Conservation (phyloP, 305 asterid species). For the Ruellia speciosa region DNA sequence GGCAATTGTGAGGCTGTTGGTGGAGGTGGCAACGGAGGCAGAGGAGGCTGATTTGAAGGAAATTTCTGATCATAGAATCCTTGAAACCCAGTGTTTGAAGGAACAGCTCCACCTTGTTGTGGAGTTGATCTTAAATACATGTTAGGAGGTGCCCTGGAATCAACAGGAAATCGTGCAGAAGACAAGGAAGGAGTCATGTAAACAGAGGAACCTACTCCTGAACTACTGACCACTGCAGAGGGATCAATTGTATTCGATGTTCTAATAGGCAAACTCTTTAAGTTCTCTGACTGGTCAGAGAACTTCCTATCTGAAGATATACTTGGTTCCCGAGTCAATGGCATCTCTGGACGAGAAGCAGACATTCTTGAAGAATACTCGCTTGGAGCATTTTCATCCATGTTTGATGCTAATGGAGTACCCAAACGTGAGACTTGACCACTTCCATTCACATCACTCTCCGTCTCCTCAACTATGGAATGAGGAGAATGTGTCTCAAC, state of each 20-base stretch:
- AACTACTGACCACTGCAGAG: constrained; percentile 32
- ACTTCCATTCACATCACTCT: constrained; percentile 39
- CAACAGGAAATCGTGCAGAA: constrained; percentile 36
- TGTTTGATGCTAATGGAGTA: constrained; percentile 49
- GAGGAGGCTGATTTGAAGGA: constrained; percentile 59
- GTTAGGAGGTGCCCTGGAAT: constrained; percentile 49
- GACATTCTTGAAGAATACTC: constrained; percentile 76
- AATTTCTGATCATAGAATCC: constrained; percentile 62
- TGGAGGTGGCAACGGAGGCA: constrained; percentile 78
- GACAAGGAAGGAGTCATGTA: constrained; percentile 40
- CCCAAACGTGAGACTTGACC: constrained; percentile 40
- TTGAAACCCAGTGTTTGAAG: constrained; percentile 38
- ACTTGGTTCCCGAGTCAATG: constrained; percentile 76
- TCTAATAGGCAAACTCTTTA: constrained; percentile 35
- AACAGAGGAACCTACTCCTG: constrained; percentile 33
- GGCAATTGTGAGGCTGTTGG: constrained; percentile 36
- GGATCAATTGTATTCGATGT: constrained; percentile 29
- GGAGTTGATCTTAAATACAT: constrained; percentile 36
- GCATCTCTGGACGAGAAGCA: constrained; percentile 50
- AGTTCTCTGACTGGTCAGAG: constrained; percentile 42
- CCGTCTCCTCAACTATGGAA: constrained; percentile 60
- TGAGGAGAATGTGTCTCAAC: constrained; percentile 49
- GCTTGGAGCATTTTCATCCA: constrained; percentile 56
- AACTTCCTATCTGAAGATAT: constrained; percentile 70
- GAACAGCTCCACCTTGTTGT: constrained; percentile 36